Conservation (phyloP, 805 yeast species). For the Nakazawaea ambrosiae region DNA sequence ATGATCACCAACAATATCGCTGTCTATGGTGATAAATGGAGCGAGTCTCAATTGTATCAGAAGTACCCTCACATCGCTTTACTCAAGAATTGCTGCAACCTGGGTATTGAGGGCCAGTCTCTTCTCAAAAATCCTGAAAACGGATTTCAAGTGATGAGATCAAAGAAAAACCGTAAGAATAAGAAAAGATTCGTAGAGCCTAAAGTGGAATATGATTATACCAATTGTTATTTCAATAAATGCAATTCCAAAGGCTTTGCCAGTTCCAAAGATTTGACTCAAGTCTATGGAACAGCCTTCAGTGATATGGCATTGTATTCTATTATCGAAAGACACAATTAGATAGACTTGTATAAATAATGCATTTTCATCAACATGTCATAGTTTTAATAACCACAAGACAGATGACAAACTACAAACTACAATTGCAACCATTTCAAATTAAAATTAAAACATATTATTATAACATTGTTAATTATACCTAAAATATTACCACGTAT, state of each 20-base stretch:
- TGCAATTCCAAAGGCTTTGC: conserved; percentile 13
- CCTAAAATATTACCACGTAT: too few species aligned
- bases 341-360: too few species aligned
- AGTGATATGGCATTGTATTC: conserved; percentile 19
- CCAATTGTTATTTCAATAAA: conserved; percentile 15
- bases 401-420: too few species aligned
- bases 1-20: conserved; percentile 25
- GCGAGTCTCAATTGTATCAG: conserved; percentile 18
- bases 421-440: too few species aligned
- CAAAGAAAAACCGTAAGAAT: conserved; percentile 8
- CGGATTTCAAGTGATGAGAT: conserved; percentile 1
- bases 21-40: conserved; percentile 20
- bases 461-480: too few species aligned
- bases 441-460: too few species aligned
- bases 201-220: conserved; percentile 17
- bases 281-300: conserved; percentile 19
- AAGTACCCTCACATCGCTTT: conserved; percentile 22
- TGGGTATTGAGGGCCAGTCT: background rate
- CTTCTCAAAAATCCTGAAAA: background rate
- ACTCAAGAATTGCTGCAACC: background rate
- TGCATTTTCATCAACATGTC: too few species aligned
- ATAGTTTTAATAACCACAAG: too few species aligned
- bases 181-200: conserved; percentile 17
- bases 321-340: too few species aligned
- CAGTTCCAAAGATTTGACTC: conserved; percentile 8